Base-by-base conservation (phyloP, 2,329 filamentous ascomycete genomes). In the Neopestalotiopsis sp. region DNA sequence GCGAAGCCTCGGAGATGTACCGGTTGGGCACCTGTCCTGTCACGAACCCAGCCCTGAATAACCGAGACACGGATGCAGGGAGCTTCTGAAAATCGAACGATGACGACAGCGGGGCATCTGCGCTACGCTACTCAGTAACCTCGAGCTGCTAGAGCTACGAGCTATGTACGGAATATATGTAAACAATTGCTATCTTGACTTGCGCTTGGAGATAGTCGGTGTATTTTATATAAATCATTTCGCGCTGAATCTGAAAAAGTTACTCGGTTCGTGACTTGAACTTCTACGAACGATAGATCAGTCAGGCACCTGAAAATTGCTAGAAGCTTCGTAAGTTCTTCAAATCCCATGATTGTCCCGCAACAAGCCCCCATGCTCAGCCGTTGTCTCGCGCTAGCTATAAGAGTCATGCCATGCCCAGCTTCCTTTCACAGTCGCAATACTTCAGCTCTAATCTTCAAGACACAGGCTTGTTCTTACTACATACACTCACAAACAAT, bases 61-160 rank as follows among this genome's bases (percentile, higher is more conserved):
- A 28, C 24, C 24, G 59, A 62, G 59, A 14, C 5, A 59, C 34
- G 20, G 14, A 62, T 38, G 34, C 34, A 1, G 34, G 34, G 6
- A 34, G 59, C 59, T 24, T 62, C 20, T 20, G 9, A 40, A 62
- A 13, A 13, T 34, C 12, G 12, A 40, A 38, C 32, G 59, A 62
- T 62, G 59, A 62, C 59, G 59, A 62, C 59, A 62, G 59, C 59
- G 59, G 59, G 59, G 59, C 14, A 62, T 20, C 12, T 5, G 2
- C 13, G 13, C 57, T 1, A 28, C 20, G 24, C 20, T 14, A 14
- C 24, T 24, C 24, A 28, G 32, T 34, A 17, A 14, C 14, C 28
- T 34, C 4, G 58, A 38, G 24, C 24, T 38, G 34, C 24, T 28
- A 28, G 24, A 28, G 24, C 24, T 28, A 10, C 30, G 14, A 17